A percentile compares a stretch with the other conserved stretches of the same genome.
Conservation (phyloP, 192 early-diverging fungal genomes). For the Geranomyces michiganensis region DNA sequence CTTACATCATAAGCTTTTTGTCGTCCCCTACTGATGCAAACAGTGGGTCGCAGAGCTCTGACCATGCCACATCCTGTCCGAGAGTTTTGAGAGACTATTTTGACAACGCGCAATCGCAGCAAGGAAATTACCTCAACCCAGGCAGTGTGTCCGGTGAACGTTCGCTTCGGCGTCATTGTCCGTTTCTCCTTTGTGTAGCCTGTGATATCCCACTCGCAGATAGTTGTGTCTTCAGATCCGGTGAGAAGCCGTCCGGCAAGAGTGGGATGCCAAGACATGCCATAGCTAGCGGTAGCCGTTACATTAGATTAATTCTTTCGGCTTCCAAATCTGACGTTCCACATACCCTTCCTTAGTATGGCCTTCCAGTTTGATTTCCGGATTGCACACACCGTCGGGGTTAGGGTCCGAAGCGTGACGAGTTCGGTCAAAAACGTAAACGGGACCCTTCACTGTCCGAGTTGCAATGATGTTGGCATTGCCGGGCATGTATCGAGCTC, state of each 20-base stretch:
- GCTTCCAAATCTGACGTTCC: neutral
- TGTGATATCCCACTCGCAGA: slow-evolving; percentile 93
- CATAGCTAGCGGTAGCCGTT: slow-evolving; percentile 62
- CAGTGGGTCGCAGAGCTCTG: slow-evolving; percentile 74
- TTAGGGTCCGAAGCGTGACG: slow-evolving; percentile 79
- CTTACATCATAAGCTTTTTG: slow-evolving; percentile 83
- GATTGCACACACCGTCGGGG: slow-evolving; percentile 75
- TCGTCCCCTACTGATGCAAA: slow-evolving; percentile 99
- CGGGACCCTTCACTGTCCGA: slow-evolving; percentile 87
- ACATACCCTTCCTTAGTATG: slow-evolving; percentile 90
- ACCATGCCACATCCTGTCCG: slow-evolving; percentile 93
- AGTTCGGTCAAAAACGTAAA: slow-evolving; percentile 96
- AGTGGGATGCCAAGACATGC: slow-evolving; percentile 88
- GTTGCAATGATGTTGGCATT: slow-evolving; percentile 97
- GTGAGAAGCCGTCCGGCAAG: slow-evolving; percentile 82
- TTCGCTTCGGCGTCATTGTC: slow-evolving; percentile 74
- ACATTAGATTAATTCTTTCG: neutral
- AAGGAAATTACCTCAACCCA: slow-evolving; percentile 73
- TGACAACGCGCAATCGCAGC: neutral
- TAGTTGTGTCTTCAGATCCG: slow-evolving; percentile 88
- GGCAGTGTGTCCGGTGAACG: slow-evolving; percentile 85
- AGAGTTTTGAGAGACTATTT: neutral
- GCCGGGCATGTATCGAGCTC: slow-evolving; percentile 96
- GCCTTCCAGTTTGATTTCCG: slow-evolving; percentile 84
- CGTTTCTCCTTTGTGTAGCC: slow-evolving; percentile 74